These are phyloP conservation scores for Lithohypha guttulata DNA, from an alignment of 2,329 filamentous ascomycete genomes.

Conservation along the genomic window DNA sequence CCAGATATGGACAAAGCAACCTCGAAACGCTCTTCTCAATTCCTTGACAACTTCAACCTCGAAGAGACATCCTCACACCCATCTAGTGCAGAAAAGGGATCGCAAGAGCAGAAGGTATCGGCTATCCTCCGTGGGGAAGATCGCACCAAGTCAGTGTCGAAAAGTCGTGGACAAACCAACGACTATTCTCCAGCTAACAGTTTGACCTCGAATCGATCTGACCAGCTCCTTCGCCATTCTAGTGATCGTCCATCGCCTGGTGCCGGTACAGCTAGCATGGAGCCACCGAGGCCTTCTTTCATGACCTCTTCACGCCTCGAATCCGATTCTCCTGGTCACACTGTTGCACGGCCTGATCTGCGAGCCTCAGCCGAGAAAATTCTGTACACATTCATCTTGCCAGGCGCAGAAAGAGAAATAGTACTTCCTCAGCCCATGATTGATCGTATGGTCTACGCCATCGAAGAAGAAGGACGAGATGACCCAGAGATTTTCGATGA, in stretches of 20 bases:
- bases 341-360: slow-evolving; percentile 80
- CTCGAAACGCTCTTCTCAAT: slow-evolving; percentile 74
- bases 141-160: slow-evolving; percentile 27
- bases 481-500: slow-evolving; percentile 96
- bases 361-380: slow-evolving; percentile 94
- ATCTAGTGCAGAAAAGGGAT: slow-evolving; percentile 48
- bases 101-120: slow-evolving; percentile 81
- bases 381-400: slow-evolving; percentile 91
- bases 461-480: slow-evolving; percentile 84
- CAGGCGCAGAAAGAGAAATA: slow-evolving; percentile 93
- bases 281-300: slow-evolving; percentile 45
- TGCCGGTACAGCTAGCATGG: slow-evolving; percentile 27
- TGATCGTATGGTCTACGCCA: slow-evolving; percentile 70
- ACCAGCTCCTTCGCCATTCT: slow-evolving; percentile 8
- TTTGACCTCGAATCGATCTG: slow-evolving; percentile 35
- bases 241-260: slow-evolving; percentile 15
- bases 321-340: slow-evolving; percentile 72
- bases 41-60: slow-evolving; percentile 61
- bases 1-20: slow-evolving; percentile 73
- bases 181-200: slow-evolving; percentile 27
- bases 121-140: slow-evolving; percentile 63
- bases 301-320: slow-evolving; percentile 56
- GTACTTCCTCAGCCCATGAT: slow-evolving; percentile 82
- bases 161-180: slow-evolving; percentile 9
- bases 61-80: slow-evolving; percentile 37